These are phyloP conservation scores for Flaveria sonorensis DNA, from an alignment of 129 eudicot genomes.

Conservation along the genomic window DNA sequence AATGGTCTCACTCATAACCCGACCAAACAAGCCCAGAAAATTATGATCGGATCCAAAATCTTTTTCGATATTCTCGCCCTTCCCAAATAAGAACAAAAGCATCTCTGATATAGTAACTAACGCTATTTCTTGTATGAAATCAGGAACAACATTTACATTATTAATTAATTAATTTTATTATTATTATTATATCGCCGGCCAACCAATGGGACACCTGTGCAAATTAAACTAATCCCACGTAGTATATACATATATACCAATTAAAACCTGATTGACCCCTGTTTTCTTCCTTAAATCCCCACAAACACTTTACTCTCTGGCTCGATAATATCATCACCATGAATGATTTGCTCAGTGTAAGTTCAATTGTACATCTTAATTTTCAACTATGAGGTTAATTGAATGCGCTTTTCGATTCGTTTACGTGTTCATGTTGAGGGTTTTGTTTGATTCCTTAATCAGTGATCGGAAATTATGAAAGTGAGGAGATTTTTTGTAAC, in stretches of 20 bases:
- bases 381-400: neutral
- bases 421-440: too few species aligned
- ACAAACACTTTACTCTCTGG: conserved; percentile 22
- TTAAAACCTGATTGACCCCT: conserved; percentile 32
- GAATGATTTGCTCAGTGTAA: conserved; percentile 42
- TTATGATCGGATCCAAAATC: conserved; percentile 12
- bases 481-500: too few species aligned
- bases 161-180: neutral
- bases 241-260: conserved; percentile 11
- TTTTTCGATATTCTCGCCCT: conserved; percentile 21
- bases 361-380: conserved; percentile 21
- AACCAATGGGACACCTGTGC: conserved; percentile 30
- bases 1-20: too few species aligned
- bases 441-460: too few species aligned
- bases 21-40: neutral
- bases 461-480: too few species aligned
- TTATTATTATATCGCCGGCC: conserved; percentile 31
- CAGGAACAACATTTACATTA: conserved; percentile 24
- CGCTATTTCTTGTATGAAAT: conserved; percentile 41
- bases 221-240: conserved; percentile 26
- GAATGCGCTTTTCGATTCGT: neutral
- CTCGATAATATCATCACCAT: conserved; percentile 17
- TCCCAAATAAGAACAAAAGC: conserved; percentile 22
- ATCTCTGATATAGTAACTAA: conserved; percentile 28
- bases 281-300: neutral